phyloP scores from a whole-genome alignment of 2,329 filamentous ascomycete genomes.

The Penicillium glabrum region DNA sequence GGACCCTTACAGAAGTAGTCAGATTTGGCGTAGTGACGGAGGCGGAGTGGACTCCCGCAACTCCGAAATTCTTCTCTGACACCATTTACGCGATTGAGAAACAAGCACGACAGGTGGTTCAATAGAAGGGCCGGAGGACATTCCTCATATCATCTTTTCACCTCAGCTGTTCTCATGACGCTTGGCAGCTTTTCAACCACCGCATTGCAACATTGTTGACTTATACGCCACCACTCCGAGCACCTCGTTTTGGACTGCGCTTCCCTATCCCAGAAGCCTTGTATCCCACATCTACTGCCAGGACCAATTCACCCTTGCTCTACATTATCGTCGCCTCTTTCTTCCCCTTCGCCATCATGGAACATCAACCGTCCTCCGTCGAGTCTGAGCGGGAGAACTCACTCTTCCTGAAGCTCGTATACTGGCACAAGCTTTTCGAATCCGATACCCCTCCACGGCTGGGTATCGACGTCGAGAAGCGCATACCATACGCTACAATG shows the following conservation, averaged over 20 bases:
- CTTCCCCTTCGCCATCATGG: constrained; percentile 10
- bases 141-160: neutral
- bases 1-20: neutral
- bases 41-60: constrained; percentile 16
- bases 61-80: neutral
- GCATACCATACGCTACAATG: constrained; percentile 64
- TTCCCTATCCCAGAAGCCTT: neutral
- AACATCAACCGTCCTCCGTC: constrained; percentile 5
- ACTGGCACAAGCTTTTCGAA: constrained; percentile 40
- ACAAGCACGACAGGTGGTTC: neutral
- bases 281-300: neutral
- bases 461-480: constrained; percentile 63
- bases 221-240: neutral
- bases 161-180: neutral
- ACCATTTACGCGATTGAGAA: neutral
- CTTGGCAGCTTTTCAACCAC: neutral
- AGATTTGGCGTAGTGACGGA: constrained; percentile 7
- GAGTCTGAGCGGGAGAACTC: constrained; percentile 19
- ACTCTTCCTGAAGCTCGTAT: constrained; percentile 28
- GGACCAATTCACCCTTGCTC: neutral
- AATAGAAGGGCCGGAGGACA: neutral
- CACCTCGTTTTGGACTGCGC: neutral
- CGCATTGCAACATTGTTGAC: neutral
- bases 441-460: constrained; percentile 45
- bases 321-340: too few species aligned